phyloP scores from a whole-genome alignment of 1,284 basidiomycete species.

The Ustilago vetiveriae region DNA sequence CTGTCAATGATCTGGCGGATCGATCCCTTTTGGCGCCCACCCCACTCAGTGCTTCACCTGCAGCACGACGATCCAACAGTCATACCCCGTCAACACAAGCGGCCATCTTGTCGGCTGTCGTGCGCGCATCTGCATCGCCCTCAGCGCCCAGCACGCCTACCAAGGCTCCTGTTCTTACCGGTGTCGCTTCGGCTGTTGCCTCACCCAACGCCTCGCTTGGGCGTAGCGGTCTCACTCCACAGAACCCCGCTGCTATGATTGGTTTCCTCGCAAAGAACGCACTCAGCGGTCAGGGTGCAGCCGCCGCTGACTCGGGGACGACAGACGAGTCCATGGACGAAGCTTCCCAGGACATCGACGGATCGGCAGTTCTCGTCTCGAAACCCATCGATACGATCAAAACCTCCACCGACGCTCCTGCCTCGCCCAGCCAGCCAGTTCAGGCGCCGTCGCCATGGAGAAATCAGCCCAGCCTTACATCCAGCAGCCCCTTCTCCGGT shows the following conservation, averaged over 20 bases:
- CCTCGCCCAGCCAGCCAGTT: conserved; percentile 1
- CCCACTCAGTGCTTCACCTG: conserved; percentile 45
- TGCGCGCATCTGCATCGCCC: conserved; percentile 41
- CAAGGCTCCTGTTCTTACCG: conserved; percentile 6
- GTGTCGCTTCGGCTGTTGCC: background rate
- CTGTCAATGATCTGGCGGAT: conserved; percentile 9
- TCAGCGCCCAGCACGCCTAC: conserved; percentile 29
- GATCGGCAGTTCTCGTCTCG: conserved; percentile 24
- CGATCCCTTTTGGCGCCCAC: conserved; percentile 14
- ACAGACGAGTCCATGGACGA: conserved; percentile 34
- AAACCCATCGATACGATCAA: conserved; percentile 9
- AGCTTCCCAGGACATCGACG: conserved; percentile 18
- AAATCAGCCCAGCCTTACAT: conserved; percentile 40
- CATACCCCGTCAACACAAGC: conserved; percentile 40
- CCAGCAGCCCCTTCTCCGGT: conserved; percentile 49
- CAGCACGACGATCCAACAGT: conserved; percentile 12
- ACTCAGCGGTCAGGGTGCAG: conserved; percentile 17
- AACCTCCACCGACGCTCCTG: background rate
- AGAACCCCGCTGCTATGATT: conserved; percentile 39
- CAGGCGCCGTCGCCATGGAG: conserved; percentile 35
- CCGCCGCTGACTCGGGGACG: background rate
- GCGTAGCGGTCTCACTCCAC: conserved; percentile 11
- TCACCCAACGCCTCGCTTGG: conserved; percentile 16
- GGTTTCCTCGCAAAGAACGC: conserved; percentile 44
- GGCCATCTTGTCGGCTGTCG: conserved; percentile 45